Base-by-base conservation (phyloP, 352 stramenopile genomes). In the Peronosclerospora sorghi region DNA sequence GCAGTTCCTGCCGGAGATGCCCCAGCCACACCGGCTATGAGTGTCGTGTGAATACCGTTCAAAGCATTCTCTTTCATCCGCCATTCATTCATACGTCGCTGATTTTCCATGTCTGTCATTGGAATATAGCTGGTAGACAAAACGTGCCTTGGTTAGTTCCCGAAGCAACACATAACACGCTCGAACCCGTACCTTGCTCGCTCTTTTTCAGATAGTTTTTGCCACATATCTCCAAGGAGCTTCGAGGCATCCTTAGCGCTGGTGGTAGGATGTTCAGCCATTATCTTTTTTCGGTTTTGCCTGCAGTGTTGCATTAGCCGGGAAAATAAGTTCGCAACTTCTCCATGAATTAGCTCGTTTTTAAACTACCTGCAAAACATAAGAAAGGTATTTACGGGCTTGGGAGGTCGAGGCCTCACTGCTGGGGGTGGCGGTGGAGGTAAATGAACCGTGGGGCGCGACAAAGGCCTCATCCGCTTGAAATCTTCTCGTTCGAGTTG, bases 311-410 rank as follows among this genome's bases (percentile, higher is more conserved):
- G 37, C 5, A 38, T 36, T 29, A 44, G 29, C 15, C 29, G 21
- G 34, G 8, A 38, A 41, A 7, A n/a, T 35, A 13, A 45, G 14
- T 24, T 35, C 12, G 23, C 27, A 23, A 18, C 8, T n/a, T 12
- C 17, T 35, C 4, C 14, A 35, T 19, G 8, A 35, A 19, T 28
- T 36, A 7, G 27, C 9, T 27, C 28, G 38, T 17, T n/a, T n/a
- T 27, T 14, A 6, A 6, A n/a, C 27, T 45, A 68, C 53, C 73
- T 62, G 35, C 77, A 89, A 48, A 89, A 89, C 72, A 89, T 86
- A 23, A 89, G 59, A 37, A 89, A 89, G 19, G 77, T 86, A 45
- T 89, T 89, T 15, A 89, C 77, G 21, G 77, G 77, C 54, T 89
- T 89, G 4, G 77, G 77, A 17, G 76, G 76, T 1, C 73, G 71